Conservation (phyloP, 345 rosid genomes). For the Eucalyptus shirleyi region DNA sequence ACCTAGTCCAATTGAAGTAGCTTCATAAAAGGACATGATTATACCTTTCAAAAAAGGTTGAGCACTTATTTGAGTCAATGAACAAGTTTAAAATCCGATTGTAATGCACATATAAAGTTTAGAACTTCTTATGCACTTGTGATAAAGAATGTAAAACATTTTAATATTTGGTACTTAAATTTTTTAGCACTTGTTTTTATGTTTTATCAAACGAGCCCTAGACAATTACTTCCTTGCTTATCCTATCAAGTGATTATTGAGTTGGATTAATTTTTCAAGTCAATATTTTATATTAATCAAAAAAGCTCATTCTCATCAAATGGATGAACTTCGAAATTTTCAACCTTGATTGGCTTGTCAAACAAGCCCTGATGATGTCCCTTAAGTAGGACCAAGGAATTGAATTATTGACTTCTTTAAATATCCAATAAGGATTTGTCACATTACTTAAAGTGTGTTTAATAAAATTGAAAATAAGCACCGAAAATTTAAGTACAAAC, state of each 20-base stretch:
- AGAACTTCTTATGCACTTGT: not conserved
- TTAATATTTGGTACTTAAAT: not conserved
- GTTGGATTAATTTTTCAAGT: not conserved
- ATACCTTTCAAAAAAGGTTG: not conserved
- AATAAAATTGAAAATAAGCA: not conserved
- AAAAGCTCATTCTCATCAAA: not conserved
- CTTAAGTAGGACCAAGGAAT: not conserved
- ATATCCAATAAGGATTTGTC: not conserved
- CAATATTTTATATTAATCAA: not conserved
- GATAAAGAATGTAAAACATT: not conserved
- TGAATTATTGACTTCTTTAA: not conserved
- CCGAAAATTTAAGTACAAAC: not conserved
- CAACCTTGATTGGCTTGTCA: not conserved
- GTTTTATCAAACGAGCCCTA: not conserved
- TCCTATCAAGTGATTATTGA: not conserved
- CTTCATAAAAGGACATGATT: not conserved
- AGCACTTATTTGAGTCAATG: not conserved
- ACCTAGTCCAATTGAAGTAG: not conserved
- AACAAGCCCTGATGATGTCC: not conserved
- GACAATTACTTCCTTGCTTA: not conserved
- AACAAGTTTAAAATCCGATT: not conserved
- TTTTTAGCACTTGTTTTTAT: not conserved
- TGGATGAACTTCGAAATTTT: not conserved
- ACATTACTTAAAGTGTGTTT: not conserved
- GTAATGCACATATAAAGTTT: not conserved